Base-by-base conservation (phyloP, 805 yeast species). In the Yueomyces sp. region DNA sequence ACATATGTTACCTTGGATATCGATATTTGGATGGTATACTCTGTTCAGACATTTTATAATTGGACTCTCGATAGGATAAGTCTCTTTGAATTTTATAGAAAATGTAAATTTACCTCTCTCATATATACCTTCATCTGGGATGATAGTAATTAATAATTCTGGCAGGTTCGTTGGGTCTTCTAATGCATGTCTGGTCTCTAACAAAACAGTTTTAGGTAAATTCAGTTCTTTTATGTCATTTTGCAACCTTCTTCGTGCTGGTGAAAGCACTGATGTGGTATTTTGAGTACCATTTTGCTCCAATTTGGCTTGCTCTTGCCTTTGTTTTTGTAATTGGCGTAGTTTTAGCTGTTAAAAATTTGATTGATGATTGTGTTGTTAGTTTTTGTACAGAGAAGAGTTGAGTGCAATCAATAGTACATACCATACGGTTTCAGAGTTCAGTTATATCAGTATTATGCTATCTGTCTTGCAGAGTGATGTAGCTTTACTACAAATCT, bases 11-110 rank as follows among this genome's bases (percentile, higher is more conserved):
- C 97, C 97, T 39, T 84, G 81, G 26, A 76, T 58, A 59, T 90
- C 96, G 50, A 90, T 90, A 56, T 90, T 90, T 9, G 98, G 98
- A 59, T 90, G 98, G 63, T 83, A 90, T 4, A 90, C 84, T 55
- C 72, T 78, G 43, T 78, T 73, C 31, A 68, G 43, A 53, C 94
- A 82, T 51, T 73, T 72, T 44, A 87, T 86, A 56, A 79, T 83
- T 7, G 98, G 98, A 6, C 96, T 87, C 42, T 84, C 92, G 45
- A 88, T 92, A 2, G 98, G 98, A 62, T 79, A 90, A 51, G 77
- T 79, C 37, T 76, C 77, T 41, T 76, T 74, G 37, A 88, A 70
- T 32, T 65, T 67, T 40, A 88, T 75, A n/a, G 68, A 66, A 60
- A 90, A 90, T 26, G 59, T 58, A 63, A 90, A 57, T 26, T 44